Evolutionary conservation across 225 moss, liverwort and hornwort species (phyloP), one percentile per base, ranked within the genome.

Genomic region (Polytrichum formosum): DNA sequence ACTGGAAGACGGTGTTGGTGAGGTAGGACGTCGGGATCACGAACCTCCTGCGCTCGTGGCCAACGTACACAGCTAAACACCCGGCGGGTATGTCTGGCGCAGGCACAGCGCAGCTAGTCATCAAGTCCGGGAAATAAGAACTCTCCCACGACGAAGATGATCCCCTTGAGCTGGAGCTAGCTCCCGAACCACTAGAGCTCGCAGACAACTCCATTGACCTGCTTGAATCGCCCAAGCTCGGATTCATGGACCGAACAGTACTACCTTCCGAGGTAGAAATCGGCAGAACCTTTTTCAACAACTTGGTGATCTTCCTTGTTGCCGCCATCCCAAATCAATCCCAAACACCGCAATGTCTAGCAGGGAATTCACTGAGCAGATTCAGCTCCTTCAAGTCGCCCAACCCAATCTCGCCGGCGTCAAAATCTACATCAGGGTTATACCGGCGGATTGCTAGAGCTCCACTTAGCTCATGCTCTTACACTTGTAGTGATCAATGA

Each of bases 1-100:
- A 75, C 5, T 77, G 69, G 61, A 87, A 87, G 28, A 81, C 68
- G 28, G 75, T 78, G 67, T 87, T 82, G 69, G 81, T 79, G 58
- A 87, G 64, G 59, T 87, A 87, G 28, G 80, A 80, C 16, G 86
- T 75, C 54, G 78, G 80, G 63, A 87, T 81, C 3, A 87, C 78
- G 65, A 87, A 87, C 64, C 77, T 70, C 54, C 86, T 70, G 20
- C 75, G 75, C 75, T 87, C 86, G 23, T 80, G 64, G 0, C 86
- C 86, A 0, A 87, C 86, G 61, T 80, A 87, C 65, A 87, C 28
- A 10, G 86, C 80, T 72, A 87, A 66, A 62, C 29, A 80, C 6
- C 86, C 86, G 0, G 78, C 77, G 6, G 86, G 83, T 6, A 81
- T 78, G 37, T 76, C 80, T 16, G 31, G 35, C 8, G 37, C 20